Base-by-base conservation (phyloP, 2,329 filamentous ascomycete species). In the Pseudocercospora fijiensis region DNA sequence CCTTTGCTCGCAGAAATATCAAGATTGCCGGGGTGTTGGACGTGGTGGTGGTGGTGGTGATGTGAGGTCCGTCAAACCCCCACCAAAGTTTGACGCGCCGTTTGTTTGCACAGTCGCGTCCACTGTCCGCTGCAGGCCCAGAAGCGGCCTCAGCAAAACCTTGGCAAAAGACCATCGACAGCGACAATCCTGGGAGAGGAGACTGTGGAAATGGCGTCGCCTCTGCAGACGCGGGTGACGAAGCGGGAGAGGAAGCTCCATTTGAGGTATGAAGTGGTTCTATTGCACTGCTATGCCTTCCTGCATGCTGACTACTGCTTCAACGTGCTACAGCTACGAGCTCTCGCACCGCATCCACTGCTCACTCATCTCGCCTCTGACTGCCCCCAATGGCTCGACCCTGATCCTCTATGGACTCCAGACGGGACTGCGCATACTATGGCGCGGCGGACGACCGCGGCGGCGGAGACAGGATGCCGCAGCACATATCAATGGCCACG, bases 371-470 rank as follows among this genome's bases (percentile, higher is more conserved):
- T 88, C 88, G 71, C 86, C 86, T 5, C 73, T 84, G 41, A 79
- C 80, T 65, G 79, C 85, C 20, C 82, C 85, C 22, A 88, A 88
- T 74, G 85, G 85, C 72, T 88, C 86, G 3, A 85, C 83, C 2
- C 78, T 89, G 63, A 78, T 88, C 51, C 71, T 88, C 11, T 87
- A 86, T 69, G 86, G 83, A 53, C 83, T 87, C 67, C 82, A 84
- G 47, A 79, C 78, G 47, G 87, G 86, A 4, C 69, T 89, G 22
- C 81, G 82, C 62, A 76, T 88, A 56, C 69, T 86, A 28, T 89
- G 86, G 86, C 80, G 84, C 74, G 85, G 85, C 49, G 86, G 86
- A 3, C 79, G 28, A 3, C 79, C 7, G 28, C 27, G 78, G 26
- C 66, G 67, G 61, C 65, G 66, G 22, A 68, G 49, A 63, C 66